Base-by-base conservation (phyloP, 2,329 filamentous ascomycete genomes). In the Emericellopsis atlantica region DNA sequence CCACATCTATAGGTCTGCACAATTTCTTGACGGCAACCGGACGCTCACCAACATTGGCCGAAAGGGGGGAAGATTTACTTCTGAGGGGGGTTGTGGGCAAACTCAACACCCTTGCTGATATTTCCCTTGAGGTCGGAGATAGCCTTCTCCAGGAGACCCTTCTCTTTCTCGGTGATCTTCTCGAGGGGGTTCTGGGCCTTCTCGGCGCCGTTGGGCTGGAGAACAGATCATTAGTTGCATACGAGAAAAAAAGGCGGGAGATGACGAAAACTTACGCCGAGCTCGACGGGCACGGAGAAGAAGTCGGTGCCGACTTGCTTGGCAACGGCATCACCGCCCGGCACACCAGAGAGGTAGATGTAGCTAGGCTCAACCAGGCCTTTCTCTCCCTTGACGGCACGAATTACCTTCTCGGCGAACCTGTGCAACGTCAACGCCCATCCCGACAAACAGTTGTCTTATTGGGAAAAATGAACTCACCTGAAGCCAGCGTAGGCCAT, bases 401-500 rank as follows among this genome's bases (percentile, higher is more conserved):
- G 88, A 59, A 98, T 79, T 45, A 98, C 74, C 69, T 89, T 88
- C 74, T 96, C 88, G 54, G 92, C 86, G 58, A 96, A 96, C 55
- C 88, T 88, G 43, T 15, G 36, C 26, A 22, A 18, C 6, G 12
- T 21, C 8, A 32, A 26, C 14, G 37, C 40, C 36, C 24, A 35
- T 36, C 18, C 37, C 33, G 31, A 36, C 18, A 44, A 51, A 43
- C 23, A 31, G 16, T 10, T 10, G 10, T 32, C 21, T 5, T 14
- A 5, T 23, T 24, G 22, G 2, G 9, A 16, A 5, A 39, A n/a
- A 3, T 39, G 6, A 44, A 56, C 72, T 50, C 67, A 89, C 83
- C 87, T 84, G 79, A 81, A 96, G 51, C 92, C 92, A 51, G 92
- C 92, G 61, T 88, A 93, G 46, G 88, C 88, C 88, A 95, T 95